phyloP scores from a whole-genome alignment of 331 rosid species.

The Pyracantha coccinea region DNA sequence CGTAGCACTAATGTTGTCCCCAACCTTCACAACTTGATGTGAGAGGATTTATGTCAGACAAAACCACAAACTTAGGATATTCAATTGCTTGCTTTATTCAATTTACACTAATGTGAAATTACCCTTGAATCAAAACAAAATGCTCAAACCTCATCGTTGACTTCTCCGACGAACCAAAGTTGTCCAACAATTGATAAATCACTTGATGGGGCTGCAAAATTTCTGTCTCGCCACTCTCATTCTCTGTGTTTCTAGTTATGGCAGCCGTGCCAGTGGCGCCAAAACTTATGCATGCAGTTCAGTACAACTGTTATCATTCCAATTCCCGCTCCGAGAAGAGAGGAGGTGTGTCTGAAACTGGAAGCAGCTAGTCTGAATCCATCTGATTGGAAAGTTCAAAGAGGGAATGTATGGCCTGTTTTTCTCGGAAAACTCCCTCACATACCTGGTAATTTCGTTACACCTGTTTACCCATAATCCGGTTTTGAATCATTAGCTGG shows the following conservation, averaged over 20 bases:
- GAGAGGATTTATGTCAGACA: background rate
- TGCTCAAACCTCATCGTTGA: background rate
- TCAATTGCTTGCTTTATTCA: background rate
- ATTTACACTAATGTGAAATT: background rate
- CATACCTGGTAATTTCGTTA: slow-evolving; percentile 32
- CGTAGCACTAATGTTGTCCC: no score
- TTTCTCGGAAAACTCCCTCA: slow-evolving; percentile 44
- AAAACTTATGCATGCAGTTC: background rate
- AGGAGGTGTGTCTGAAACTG: slow-evolving; percentile 49
- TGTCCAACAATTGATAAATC: background rate
- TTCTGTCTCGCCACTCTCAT: background rate
- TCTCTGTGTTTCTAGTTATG: background rate
- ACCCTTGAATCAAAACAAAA: background rate
- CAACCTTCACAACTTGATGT: background rate
- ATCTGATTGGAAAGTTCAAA: slow-evolving; percentile 70
- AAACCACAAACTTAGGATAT: background rate
- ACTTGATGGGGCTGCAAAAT: background rate
- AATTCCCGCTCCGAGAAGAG: slow-evolving; percentile 40
- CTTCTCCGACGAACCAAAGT: background rate
- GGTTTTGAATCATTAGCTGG: background rate
- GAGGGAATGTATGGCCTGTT: slow-evolving; percentile 34
- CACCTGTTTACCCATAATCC: background rate
- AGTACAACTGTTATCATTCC: slow-evolving; percentile 27
- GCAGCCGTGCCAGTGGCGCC: background rate
- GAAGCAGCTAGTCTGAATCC: slow-evolving; percentile 65